A percentile compares a stretch with the other conserved stretches of the same genome.
phyloP scores from a whole-genome alignment of 768 basidiomycete genomes.

The Tricholoma bakamatsutake region DNA sequence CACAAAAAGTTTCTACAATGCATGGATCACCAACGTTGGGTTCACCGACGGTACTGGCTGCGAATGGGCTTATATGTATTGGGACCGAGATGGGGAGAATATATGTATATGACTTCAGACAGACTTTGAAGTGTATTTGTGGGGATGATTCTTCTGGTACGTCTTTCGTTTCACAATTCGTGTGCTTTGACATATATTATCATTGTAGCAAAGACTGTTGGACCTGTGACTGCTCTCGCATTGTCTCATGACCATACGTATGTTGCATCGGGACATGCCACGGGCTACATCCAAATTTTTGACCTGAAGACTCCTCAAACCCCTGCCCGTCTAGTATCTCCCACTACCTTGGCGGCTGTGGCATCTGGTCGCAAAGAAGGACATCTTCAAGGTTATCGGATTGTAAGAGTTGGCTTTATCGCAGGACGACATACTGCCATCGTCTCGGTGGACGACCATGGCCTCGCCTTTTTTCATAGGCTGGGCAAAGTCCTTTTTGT shows the following conservation, averaged over 20 bases:
- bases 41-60: conserved; percentile 73
- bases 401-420: conserved; percentile 80
- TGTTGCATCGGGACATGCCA: conserved; percentile 81
- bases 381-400: conserved; percentile 73
- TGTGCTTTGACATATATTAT: conserved; percentile 13
- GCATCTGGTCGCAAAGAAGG: conserved; percentile 80
- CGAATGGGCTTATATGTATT: conserved; percentile 84
- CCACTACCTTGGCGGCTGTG: conserved; percentile 63
- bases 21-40: conserved; percentile 56
- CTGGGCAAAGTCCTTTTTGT: conserved; percentile 93
- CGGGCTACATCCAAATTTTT: conserved; percentile 83
- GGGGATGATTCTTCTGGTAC: conserved; percentile 64
- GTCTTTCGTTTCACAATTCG: conserved; percentile 6
- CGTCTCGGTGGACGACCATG: conserved; percentile 83
- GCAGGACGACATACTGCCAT: conserved; percentile 91
- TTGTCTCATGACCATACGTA: conserved; percentile 93
- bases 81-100: conserved; percentile 79
- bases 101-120: conserved; percentile 87
- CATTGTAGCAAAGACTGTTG: conserved; percentile 49
- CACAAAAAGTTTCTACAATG: conserved; percentile 56
- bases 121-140: conserved; percentile 74
- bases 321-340: conserved; percentile 65
- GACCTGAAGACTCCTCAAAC: conserved; percentile 65
- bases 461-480: conserved; percentile 92
- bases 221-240: conserved; percentile 83